phyloP scores from a whole-genome alignment of 345 rosid genomes.

The Lumnitzera littorea region DNA sequence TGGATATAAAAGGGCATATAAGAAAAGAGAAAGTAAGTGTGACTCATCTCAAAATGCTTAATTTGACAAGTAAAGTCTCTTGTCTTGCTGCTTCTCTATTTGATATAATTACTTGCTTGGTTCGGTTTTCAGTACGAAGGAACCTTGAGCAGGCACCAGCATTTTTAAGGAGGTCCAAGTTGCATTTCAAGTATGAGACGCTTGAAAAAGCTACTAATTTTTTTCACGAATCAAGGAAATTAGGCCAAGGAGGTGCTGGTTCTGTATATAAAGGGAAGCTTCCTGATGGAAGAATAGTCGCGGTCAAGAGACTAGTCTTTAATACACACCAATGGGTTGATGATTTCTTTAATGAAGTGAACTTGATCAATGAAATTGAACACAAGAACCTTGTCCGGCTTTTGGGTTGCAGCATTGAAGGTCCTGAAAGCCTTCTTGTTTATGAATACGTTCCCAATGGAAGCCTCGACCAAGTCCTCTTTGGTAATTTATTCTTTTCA shows the following conservation, averaged over 20 bases:
- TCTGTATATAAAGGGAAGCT: constrained; percentile 18
- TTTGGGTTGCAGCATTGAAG: constrained; percentile 23
- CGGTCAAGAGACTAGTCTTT: constrained; percentile 14
- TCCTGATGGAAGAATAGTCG: constrained; percentile 13
- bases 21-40: background rate
- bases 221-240: constrained; percentile 5
- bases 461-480: constrained; percentile 17
- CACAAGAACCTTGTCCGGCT: constrained; percentile 22
- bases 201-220: constrained; percentile 16
- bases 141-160: background rate
- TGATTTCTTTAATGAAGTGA: constrained; percentile 22
- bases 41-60: background rate
- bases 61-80: background rate
- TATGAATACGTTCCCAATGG: constrained; percentile 16
- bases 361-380: constrained; percentile 15
- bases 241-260: constrained; percentile 25
- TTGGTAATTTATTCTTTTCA: constrained; percentile 4
- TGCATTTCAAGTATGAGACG: constrained; percentile 15
- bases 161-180: constrained; percentile 3
- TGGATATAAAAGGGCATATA: background rate
- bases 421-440: constrained; percentile 18
- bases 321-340: constrained; percentile 22
- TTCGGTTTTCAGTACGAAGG: constrained; percentile 2
- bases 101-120: too few species aligned
- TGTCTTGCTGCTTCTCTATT: background rate